Percentiles rank a stretch among this genome's conserved stretches.
phyloP scores from a whole-genome alignment of 2,329 filamentous ascomycete species.

The Phialophora chinensis region DNA sequence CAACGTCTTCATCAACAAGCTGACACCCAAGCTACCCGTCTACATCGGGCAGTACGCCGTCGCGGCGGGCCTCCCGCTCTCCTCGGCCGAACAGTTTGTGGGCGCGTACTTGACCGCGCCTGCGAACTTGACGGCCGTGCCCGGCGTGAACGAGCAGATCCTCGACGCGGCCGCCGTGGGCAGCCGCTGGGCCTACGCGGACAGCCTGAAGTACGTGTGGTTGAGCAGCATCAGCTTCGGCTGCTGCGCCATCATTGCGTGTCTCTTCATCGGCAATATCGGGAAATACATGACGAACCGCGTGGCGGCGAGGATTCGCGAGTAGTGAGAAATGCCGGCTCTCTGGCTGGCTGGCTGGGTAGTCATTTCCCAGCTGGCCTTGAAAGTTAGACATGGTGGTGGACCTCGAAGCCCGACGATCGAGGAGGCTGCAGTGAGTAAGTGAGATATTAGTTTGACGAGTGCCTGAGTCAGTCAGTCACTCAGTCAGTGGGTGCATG shows the following conservation, averaged over 20 bases:
- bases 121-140: slow-evolving; percentile 28
- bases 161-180: slow-evolving; percentile 18
- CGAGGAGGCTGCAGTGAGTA: neutral
- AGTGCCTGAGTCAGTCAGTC: too few relatives aligned
- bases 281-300: slow-evolving; percentile 22
- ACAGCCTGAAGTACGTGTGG: slow-evolving; percentile 23
- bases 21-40: slow-evolving; percentile 50
- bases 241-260: slow-evolving; percentile 20
- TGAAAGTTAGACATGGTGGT: neutral
- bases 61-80: slow-evolving; percentile 29
- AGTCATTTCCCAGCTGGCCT: neutral
- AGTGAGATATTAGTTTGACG: too few relatives aligned
- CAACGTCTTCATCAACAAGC: slow-evolving; percentile 56
- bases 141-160: slow-evolving; percentile 15
- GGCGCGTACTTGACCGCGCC: slow-evolving; percentile 23
- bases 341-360: neutral
- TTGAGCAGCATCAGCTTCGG: slow-evolving; percentile 22
- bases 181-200: slow-evolving; percentile 22
- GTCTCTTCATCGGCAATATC: slow-evolving; percentile 25
- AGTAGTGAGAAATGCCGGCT: neutral
- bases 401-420: neutral
- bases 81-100: slow-evolving; percentile 21
- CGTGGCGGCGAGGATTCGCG: slow-evolving; percentile 22
- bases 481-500: too few relatives aligned
- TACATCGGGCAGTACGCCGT: slow-evolving; percentile 42